Conservation (phyloP, 257 asterid species). For the Osmanthus fragrans region DNA sequence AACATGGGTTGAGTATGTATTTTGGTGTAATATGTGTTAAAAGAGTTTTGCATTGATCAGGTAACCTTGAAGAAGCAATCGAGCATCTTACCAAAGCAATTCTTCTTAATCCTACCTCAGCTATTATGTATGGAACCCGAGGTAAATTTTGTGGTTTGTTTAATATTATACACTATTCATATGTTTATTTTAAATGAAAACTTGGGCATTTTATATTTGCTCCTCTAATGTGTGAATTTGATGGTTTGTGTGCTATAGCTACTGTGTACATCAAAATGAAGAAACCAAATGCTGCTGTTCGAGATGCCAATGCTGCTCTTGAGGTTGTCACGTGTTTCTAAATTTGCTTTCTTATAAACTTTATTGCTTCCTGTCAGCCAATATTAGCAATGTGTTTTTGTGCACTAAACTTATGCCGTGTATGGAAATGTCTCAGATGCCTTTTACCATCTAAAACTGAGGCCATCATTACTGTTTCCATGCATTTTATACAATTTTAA, state of each 20-base stretch:
- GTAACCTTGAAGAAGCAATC: slow-evolving; percentile 81
- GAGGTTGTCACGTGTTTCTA: slow-evolving; percentile 51
- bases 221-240: slow-evolving; percentile 7
- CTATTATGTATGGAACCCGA: slow-evolving; percentile 91
- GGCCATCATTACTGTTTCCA: not conserved
- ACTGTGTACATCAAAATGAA: slow-evolving; percentile 85
- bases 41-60: slow-evolving; percentile 34
- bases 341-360: not conserved
- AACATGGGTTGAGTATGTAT: not conserved
- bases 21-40: not conserved
- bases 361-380: not conserved
- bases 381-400: not conserved
- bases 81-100: slow-evolving; percentile 83
- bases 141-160: slow-evolving; percentile 40
- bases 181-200: not conserved
- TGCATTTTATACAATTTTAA: not conserved
- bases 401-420: not conserved
- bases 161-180: not conserved
- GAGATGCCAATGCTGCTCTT: slow-evolving; percentile 93
- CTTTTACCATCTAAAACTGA: not conserved
- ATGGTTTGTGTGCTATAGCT: slow-evolving; percentile 49
- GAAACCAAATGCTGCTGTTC: slow-evolving; percentile 96
- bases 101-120: slow-evolving; percentile 83
- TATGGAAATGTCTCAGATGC: not conserved
- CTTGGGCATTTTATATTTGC: not conserved